Evolutionary conservation across 805 yeast species (phyloP).

Genomic region (Saturnispora hagleri): DNA sequence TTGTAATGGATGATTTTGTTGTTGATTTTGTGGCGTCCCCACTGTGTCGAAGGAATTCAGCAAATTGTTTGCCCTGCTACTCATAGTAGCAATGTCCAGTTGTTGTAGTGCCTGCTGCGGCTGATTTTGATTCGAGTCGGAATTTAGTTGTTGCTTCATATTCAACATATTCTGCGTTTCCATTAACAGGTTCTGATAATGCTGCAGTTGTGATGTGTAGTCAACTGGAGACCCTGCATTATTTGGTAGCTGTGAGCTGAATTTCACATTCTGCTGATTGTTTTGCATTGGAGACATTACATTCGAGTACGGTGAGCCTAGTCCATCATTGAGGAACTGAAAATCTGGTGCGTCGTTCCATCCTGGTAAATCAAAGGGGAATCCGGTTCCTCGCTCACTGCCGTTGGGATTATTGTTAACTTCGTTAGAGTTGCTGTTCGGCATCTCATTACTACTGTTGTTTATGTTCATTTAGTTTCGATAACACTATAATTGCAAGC

Average conservation of each 20-base stretch:
- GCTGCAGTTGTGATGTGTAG: conserved; percentile 27
- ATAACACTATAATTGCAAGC: not conserved
- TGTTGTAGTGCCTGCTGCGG: not conserved
- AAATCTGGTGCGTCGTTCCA: conserved; percentile 27
- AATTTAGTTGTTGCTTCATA: conserved; percentile 11
- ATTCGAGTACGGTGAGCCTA: conserved; percentile 13
- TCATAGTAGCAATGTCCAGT: not conserved
- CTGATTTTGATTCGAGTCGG: not conserved
- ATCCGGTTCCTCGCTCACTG: not conserved
- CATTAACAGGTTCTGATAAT: conserved; percentile 25
- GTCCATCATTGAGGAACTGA: conserved; percentile 16
- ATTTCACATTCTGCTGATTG: conserved; percentile 4
- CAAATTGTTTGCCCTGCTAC: not conserved
- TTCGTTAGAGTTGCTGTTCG: not conserved
- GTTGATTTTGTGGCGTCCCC: not conserved
- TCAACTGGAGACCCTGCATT: conserved; percentile 21
- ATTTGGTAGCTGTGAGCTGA: conserved; percentile 4
- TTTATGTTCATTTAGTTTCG: not conserved
- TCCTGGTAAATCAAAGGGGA: conserved; percentile 20
- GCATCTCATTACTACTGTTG: not conserved
- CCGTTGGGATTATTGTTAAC: not conserved
- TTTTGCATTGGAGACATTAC: conserved; percentile 21
- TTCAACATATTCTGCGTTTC: conserved; percentile 22
- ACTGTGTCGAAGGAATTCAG: not conserved
- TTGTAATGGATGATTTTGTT: not conserved